A percentile compares a stretch with the other conserved stretches of the same genome.
Conservation (phyloP, 2,329 filamentous ascomycete genomes). For the Penicillium sumatraense region DNA sequence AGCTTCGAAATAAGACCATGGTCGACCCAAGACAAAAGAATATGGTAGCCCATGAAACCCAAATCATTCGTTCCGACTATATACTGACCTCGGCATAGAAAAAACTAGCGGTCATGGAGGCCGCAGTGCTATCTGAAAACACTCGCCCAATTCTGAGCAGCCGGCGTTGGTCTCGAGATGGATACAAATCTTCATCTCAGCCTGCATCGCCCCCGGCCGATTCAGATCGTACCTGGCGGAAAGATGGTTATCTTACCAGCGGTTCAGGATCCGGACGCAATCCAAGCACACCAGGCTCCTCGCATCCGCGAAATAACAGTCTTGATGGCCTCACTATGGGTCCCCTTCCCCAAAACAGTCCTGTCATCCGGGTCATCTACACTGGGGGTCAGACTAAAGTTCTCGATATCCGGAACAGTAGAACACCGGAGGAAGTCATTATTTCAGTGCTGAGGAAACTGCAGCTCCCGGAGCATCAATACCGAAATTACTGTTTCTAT, state of each 20-base stretch:
- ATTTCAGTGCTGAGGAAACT: conserved; percentile 87
- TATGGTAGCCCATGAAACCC: conserved; percentile 60
- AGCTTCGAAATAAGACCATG: conserved; percentile 75
- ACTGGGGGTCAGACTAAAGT: conserved; percentile 91
- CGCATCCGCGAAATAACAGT: conserved; percentile 80
- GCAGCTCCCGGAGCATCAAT: conserved; percentile 83
- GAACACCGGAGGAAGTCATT: conserved; percentile 90
- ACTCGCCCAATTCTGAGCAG: conserved; percentile 61
- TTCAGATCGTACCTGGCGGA: conserved; percentile 51
- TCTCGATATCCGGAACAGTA: conserved; percentile 89
- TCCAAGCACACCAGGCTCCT: conserved; percentile 67
- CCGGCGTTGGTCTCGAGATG: conserved; percentile 63
- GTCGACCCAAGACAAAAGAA: conserved; percentile 82
- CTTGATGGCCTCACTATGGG: conserved; percentile 86
- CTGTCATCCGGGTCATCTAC: conserved; percentile 90
- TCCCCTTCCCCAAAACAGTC: conserved; percentile 80
- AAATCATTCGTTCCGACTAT: neutral
- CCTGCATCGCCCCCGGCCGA: conserved; percentile 69
- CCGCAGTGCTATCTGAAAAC: conserved; percentile 64
- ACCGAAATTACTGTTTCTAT: conserved; percentile 97
- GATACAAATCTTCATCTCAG: conserved; percentile 64
- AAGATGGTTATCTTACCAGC: conserved; percentile 59
- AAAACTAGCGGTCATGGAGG: conserved; percentile 80
- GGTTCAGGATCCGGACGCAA: conserved; percentile 59
- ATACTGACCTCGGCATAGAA: conserved; percentile 60